Evolutionary conservation across 257 asterid genomes (phyloP).

Genomic region (Solanum chiquidenum): DNA sequence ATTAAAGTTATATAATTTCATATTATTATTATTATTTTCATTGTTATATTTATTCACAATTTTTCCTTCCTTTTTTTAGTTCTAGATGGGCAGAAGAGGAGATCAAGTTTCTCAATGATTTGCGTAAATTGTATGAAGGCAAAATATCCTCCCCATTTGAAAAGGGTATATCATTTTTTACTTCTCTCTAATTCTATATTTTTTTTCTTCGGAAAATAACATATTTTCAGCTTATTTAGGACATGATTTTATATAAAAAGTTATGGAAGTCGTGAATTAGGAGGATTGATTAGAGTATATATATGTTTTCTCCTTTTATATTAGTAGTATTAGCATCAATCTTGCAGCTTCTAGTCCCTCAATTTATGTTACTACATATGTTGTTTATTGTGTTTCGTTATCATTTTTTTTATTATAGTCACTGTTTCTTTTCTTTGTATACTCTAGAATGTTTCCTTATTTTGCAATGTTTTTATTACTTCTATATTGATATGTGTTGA

Average conservation of each 20-base stretch:
- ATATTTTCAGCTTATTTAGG: too few species aligned
- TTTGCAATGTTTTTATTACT: too few species aligned
- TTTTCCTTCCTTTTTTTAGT: background rate
- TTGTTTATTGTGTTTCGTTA: background rate
- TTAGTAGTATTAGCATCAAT: too few species aligned
- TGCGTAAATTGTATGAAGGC: background rate
- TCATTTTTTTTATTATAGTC: too few species aligned
- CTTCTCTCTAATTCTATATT: background rate
- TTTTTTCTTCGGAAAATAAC: background rate
- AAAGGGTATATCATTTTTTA: background rate
- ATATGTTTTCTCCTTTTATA: background rate
- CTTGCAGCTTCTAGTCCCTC: background rate
- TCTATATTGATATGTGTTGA: background rate
- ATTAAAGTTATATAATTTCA: background rate
- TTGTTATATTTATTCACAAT: background rate
- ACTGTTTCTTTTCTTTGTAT: too few species aligned
- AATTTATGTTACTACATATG: too few species aligned
- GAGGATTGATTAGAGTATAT: background rate
- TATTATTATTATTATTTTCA: too few species aligned
- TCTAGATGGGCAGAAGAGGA: background rate
- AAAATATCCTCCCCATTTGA: rapidly evolving
- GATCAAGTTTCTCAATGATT: background rate
- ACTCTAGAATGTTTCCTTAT: background rate
- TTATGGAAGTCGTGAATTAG: background rate
- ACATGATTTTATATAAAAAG: background rate